phyloP scores from a whole-genome alignment of 177 flowering plant species.

The Tripterygium wilfordii region DNA sequence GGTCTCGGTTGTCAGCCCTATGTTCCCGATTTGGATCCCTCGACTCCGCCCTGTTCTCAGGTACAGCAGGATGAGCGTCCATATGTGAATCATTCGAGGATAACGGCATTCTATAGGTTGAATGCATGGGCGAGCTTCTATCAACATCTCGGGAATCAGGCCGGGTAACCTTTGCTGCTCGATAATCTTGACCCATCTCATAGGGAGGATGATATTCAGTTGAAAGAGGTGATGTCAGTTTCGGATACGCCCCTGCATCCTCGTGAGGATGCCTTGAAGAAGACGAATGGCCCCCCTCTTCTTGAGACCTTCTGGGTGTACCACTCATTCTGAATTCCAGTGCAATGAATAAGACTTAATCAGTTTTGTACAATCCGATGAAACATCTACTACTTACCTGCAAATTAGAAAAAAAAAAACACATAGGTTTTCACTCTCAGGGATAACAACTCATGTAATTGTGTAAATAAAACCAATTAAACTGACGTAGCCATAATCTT shows the following conservation, averaged over 20 bases:
- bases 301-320: constrained; percentile 53
- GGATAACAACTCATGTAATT: too few species aligned
- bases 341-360: too few species aligned
- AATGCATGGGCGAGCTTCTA: constrained; percentile 50
- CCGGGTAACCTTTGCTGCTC: constrained; percentile 53
- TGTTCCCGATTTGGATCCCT: constrained; percentile 54
- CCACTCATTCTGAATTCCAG: constrained; percentile 64
- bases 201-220: constrained; percentile 31
- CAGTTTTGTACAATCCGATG: too few species aligned
- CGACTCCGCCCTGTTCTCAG: constrained; percentile 50
- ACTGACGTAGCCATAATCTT: too few species aligned
- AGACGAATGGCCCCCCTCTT: constrained; percentile 45
- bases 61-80: constrained; percentile 28
- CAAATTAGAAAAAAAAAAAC: too few species aligned
- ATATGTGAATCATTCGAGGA: constrained; percentile 37
- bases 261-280: constrained; percentile 43
- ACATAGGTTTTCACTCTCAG: too few species aligned
- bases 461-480: too few species aligned
- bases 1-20: constrained; percentile 47
- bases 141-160: constrained; percentile 60
- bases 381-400: too few species aligned
- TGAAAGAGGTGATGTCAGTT: constrained; percentile 15
- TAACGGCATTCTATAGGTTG: constrained; percentile 34
- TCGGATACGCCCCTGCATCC: constrained; percentile 30
- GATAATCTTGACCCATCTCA: constrained; percentile 48